These are phyloP conservation scores for Fomitopsis betulina DNA, from an alignment of 1,284 basidiomycete genomes.

Conservation along the genomic window DNA sequence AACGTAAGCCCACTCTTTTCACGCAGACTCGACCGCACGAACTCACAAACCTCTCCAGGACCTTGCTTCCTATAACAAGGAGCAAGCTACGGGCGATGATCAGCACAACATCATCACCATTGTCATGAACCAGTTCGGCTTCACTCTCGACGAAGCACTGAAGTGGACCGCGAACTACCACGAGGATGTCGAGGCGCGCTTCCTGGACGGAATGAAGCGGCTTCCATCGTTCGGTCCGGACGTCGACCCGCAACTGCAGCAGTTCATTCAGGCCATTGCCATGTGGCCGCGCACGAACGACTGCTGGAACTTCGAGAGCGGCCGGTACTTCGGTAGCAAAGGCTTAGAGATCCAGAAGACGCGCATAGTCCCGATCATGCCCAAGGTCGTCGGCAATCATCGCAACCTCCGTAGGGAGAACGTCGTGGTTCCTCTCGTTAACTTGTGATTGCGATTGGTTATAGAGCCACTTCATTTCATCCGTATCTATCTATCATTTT, in stretches of 20 bases:
- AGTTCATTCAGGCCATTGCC: conserved; percentile 24
- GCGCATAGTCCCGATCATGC: conserved; percentile 8
- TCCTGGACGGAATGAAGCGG: conserved; percentile 19
- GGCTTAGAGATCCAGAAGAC: conserved; percentile 21
- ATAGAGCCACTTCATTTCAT: too few relatives aligned
- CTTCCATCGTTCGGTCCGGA: conserved; percentile 15
- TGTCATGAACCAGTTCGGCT: conserved; percentile 8
- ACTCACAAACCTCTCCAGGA: conserved; percentile 18
- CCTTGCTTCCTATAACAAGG: conserved; percentile 22
- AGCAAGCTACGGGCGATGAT: conserved; percentile 21
- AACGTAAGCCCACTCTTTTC: conserved; percentile 26
- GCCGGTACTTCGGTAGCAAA: conserved; percentile 31
- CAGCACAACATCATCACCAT: conserved; percentile 16
- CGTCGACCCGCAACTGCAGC: conserved; percentile 24
- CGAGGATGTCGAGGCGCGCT: conserved; percentile 21
- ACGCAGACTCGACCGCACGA: conserved; percentile 15
- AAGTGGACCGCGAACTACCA: conserved; percentile 26
- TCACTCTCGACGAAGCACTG: conserved; percentile 28
- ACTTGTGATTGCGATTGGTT: background rate
- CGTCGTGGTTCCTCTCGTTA: background rate
- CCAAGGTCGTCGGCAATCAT: conserved; percentile 2
- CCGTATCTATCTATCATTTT: too few relatives aligned
- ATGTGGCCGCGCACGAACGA: conserved; percentile 27
- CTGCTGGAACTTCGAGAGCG: conserved; percentile 33
- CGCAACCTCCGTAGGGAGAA: background rate